Base-by-base conservation (phyloP, 345 rosid species). In the Moricandia arvensis region DNA sequence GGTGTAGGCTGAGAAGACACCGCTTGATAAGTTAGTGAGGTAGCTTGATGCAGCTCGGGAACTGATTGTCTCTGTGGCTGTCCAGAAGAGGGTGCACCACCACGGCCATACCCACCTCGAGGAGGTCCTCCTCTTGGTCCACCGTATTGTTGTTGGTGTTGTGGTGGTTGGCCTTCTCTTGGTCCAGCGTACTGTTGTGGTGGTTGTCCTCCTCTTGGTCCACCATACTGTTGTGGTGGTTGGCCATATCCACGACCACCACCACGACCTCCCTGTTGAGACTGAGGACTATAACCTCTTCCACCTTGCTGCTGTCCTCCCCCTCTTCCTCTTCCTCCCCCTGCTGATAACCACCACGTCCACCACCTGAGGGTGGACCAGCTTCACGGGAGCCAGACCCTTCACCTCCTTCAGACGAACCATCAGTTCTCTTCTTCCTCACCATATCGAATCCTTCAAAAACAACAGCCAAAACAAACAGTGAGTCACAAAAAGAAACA, bases 351-450 rank as follows among this genome's bases (percentile, higher is more conserved):
- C 87, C 89, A 60, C 87, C 88, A 34, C 84, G 89, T 53, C 87
- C 89, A 27, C 84, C 89, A 65, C 89, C 90, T 51, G 83, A 21
- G 45, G 73, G 85, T 30, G 63, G 70, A 71, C 82, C 77, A 26
- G 54, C 17, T 79, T 86, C 96, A 37, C 85, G 93, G 16, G 91
- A 38, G 69, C 74, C 88, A 37, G 96, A 87, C 66, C 91, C 83
- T 81, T 91, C 97, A n/a, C 93, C 89, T 26, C 80, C 87, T 76
- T 84, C 72, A 6, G 84, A 63, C 68, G 89, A 78, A 78, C 24
- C 79, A 8, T 85, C 92, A 6, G 86, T 81, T 81, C 91, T 87
- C 79, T 73, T 90, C 95, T 94, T 94, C 81, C 91, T 82, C 76
- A 78, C 92, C 97, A 91, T 93, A 13, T 35, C 75, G 79, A 60